phyloP scores from a whole-genome alignment of 1,139 yeast genomes.

The Casaregolazyma suthepensis region DNA sequence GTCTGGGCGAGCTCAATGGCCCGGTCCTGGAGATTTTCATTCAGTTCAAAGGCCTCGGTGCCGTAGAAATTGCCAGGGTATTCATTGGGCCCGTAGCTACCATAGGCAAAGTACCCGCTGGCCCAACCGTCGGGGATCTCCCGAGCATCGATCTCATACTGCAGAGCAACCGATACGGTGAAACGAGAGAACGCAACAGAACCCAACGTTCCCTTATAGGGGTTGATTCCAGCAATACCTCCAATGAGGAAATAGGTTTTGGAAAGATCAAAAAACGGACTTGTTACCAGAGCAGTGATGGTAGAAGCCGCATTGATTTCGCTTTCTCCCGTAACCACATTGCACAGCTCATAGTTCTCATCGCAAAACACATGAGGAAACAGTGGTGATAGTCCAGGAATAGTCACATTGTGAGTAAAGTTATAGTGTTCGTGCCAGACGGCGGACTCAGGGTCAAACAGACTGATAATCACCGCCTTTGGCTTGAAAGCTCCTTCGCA shows the following conservation, averaged over 20 bases:
- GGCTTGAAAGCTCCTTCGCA: conserved; percentile 33
- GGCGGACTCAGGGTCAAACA: conserved; percentile 50
- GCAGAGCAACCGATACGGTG: conserved; percentile 58
- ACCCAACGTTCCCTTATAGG: conserved; percentile 43
- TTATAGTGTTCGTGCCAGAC: conserved; percentile 49
- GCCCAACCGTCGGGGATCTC: conserved; percentile 49
- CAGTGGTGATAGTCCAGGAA: conserved; percentile 61
- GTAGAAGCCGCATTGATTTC: conserved; percentile 64
- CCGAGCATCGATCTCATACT: conserved; percentile 50
- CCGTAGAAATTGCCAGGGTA: conserved; percentile 57
- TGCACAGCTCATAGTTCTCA: conserved; percentile 49
- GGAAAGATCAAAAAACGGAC: conserved; percentile 51
- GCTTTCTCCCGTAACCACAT: conserved; percentile 62
- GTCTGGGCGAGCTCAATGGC: conserved; percentile 46
- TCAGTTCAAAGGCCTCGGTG: conserved; percentile 60
- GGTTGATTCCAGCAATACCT: conserved; percentile 65
- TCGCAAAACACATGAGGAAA: conserved; percentile 55
- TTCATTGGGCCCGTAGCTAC: conserved; percentile 44
- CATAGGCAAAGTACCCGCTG: conserved; percentile 55
- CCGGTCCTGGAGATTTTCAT: conserved; percentile 52
- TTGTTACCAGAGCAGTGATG: conserved; percentile 48
- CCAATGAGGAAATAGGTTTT: conserved; percentile 57
- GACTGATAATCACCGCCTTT: conserved; percentile 49
- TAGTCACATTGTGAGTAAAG: conserved; percentile 46
- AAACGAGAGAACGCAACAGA: conserved; percentile 56